These are phyloP conservation scores for Raphidocelis subcapitata DNA, from an alignment of 139 green algal genomes.

Conservation along the genomic window DNA sequence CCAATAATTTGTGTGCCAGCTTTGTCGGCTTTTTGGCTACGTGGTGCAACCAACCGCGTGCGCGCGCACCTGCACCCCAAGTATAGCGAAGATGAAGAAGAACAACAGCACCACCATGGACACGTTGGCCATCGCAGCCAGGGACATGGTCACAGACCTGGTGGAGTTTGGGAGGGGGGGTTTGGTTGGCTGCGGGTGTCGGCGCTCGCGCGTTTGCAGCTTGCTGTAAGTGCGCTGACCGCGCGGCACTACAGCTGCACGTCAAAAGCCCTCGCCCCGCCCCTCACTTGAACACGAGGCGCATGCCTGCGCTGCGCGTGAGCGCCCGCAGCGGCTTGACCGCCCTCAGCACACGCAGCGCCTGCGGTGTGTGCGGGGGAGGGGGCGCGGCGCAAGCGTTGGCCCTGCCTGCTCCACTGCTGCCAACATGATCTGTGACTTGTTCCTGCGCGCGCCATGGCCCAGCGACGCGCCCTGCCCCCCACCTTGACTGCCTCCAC, in stretches of 20 bases:
- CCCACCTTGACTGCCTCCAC: slow-evolving; percentile 17
- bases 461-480: too few species aligned
- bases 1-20: neutral
- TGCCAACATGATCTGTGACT: too few species aligned
- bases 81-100: slow-evolving; percentile 85
- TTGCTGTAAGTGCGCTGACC: too few species aligned
- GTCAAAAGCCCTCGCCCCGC: too few species aligned
- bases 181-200: too few species aligned
- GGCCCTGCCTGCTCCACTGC: too few species aligned
- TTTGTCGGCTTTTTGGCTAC: neutral
- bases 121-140: slow-evolving; percentile 79
- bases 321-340: slow-evolving; percentile 76
- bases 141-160: slow-evolving; percentile 55
- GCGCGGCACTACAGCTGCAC: too few species aligned
- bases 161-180: neutral
- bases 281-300: slow-evolving; percentile 69
- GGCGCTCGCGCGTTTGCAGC: too few species aligned
- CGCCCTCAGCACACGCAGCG: slow-evolving; percentile 63
- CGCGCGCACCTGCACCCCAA: slow-evolving; percentile 75
- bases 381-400: too few species aligned
- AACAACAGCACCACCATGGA: slow-evolving; percentile 70
- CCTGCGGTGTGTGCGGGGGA: too few species aligned
- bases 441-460: too few species aligned
- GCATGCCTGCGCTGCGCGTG: slow-evolving; percentile 69
- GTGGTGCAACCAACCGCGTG: neutral